Conservation (phyloP, 768 basidiomycete species). For the Sarcodon aspratus region DNA sequence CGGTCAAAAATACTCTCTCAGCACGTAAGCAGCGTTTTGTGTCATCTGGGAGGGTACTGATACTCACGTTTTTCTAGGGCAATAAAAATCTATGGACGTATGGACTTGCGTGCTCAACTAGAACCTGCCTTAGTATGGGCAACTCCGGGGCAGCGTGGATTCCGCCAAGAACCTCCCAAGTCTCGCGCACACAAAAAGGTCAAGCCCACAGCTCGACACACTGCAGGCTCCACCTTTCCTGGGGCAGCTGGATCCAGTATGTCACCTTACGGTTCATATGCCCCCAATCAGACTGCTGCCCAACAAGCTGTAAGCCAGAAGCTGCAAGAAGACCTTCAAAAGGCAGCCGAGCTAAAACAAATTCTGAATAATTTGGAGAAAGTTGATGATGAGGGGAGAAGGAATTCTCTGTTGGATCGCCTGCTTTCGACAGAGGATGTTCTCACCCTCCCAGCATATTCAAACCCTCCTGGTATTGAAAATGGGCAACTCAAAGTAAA, state of each 20-base stretch:
- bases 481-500: conserved; percentile 61
- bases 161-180: conserved; percentile 12
- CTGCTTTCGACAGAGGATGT: conserved; percentile 63
- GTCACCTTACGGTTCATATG: background rate
- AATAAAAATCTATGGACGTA: conserved; percentile 59
- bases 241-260: background rate
- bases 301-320: conserved; percentile 26
- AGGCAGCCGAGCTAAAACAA: conserved; percentile 55
- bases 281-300: background rate
- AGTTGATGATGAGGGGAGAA: conserved; percentile 66
- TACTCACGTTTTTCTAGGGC: conserved; percentile 27
- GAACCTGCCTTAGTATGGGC: conserved; percentile 69
- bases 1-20: conserved; percentile 41
- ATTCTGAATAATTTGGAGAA: conserved; percentile 61
- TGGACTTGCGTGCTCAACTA: conserved; percentile 44
- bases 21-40: conserved; percentile 35
- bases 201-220: background rate
- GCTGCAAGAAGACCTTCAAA: conserved; percentile 41
- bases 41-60: background rate
- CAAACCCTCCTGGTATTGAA: conserved; percentile 57
- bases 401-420: conserved; percentile 58
- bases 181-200: background rate
- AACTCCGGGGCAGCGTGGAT: conserved; percentile 55
- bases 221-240: background rate
- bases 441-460: conserved; percentile 56